Percentiles rank a stretch among this genome's conserved stretches.
Evolutionary conservation across 257 asterid species (phyloP).

Genomic region (Salvia splendens): DNA sequence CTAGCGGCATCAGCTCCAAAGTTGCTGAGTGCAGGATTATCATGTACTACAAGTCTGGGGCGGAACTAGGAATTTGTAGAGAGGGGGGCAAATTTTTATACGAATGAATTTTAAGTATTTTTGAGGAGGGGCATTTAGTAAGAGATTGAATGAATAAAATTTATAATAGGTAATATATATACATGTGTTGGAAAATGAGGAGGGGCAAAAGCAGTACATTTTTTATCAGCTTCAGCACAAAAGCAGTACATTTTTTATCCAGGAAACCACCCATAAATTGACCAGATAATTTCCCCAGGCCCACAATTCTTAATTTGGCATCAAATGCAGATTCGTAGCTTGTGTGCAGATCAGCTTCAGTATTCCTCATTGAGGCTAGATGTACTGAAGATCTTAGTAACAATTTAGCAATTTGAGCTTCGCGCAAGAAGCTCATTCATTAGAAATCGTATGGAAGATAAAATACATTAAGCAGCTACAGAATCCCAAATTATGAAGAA

Average conservation of each 20-base stretch:
- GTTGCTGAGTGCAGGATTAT: not conserved
- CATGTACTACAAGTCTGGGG: not conserved
- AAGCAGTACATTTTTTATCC: not conserved
- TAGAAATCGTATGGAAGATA: not conserved
- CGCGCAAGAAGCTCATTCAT: not conserved
- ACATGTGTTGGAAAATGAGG: too few relatives aligned
- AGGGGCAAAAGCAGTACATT: not conserved
- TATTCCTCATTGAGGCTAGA: not conserved
- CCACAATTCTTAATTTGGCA: not conserved
- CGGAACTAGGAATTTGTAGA: too few relatives aligned
- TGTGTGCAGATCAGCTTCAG: constrained; percentile 13
- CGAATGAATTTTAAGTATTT: too few relatives aligned
- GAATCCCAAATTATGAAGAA: constrained; percentile 18
- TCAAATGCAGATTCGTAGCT: constrained; percentile 5
- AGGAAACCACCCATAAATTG: not conserved
- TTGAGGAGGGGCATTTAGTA: too few relatives aligned
- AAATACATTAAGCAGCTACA: constrained; percentile 25
- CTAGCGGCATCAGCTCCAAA: not conserved
- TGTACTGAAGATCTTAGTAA: constrained; percentile 20
- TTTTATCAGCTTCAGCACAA: too few relatives aligned
- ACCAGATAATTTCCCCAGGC: constrained; percentile 14
- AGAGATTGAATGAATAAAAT: too few relatives aligned
- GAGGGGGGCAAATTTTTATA: too few relatives aligned
- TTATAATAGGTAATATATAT: too few relatives aligned
- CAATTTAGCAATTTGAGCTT: not conserved